Percentiles rank a stretch among this genome's conserved stretches.
phyloP scores from a whole-genome alignment of 108 stramenopile genomes.

The Mayamaea pseudoterrestris region DNA sequence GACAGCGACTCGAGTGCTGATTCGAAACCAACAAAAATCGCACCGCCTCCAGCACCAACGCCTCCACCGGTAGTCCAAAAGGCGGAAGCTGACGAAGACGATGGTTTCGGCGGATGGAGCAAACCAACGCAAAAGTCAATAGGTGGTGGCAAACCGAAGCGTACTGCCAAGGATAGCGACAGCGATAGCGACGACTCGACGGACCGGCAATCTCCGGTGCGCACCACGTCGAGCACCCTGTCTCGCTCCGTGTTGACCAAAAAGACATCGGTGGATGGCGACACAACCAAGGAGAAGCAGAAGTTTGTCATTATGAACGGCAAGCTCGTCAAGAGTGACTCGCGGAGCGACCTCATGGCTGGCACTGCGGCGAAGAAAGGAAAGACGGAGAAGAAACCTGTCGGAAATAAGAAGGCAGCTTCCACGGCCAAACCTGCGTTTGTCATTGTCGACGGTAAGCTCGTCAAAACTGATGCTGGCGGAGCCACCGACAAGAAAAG shows the following conservation, averaged over 20 bases:
- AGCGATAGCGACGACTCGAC: neutral
- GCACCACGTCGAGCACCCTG: neutral
- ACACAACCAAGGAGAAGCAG: neutral
- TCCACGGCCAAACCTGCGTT: constrained; percentile 1
- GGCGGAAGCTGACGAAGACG: neutral
- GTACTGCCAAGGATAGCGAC: neutral
- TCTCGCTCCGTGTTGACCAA: neutral
- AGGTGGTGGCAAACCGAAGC: neutral
- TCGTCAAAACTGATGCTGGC: neutral
- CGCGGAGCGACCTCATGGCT: no score
- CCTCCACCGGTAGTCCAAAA: neutral
- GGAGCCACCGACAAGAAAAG: neutral
- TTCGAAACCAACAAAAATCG: neutral
- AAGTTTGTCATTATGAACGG: constrained; percentile 1
- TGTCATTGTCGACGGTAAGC: neutral
- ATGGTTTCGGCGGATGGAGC: neutral
- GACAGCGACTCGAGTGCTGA: neutral
- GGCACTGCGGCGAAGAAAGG: no score
- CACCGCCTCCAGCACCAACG: neutral
- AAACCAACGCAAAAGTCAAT: neutral
- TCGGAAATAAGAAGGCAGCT: no score
- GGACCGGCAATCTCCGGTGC: neutral
- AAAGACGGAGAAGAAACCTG: no score
- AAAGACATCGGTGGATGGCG: neutral
- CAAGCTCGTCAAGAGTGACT: constrained; percentile 3